Base-by-base conservation (phyloP, 1,284 basidiomycete species). In the Fomitopsis palustris region DNA sequence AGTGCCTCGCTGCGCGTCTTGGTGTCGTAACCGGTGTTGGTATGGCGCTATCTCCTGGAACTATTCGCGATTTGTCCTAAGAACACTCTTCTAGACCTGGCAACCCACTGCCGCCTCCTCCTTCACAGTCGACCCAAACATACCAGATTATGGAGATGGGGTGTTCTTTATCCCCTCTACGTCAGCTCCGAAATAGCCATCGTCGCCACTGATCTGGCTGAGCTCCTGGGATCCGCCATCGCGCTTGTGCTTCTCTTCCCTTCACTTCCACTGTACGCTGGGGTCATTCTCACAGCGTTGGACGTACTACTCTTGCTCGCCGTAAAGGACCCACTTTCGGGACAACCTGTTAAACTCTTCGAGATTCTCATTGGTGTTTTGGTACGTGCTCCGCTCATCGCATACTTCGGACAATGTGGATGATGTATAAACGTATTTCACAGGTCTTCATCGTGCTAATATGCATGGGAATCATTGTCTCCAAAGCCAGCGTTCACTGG, bases 201-300 rank as follows among this genome's bases (percentile, higher is more conserved):
- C 66, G 86, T 95, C 61, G 85, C 84, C 31, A 91, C 87, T n/a
- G 87, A 90, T 70, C 77, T 90, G 23, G 86, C 87, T 31, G 87
- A 90, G 70, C 80, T 97, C 7, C 78, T 96, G 4, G 94, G 94
- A 0, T 85, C 82, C n/a, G 90, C 89, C 2, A 91, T 93, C 58
- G 90, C 88, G 0, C 76, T 96, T 51, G 87, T 86, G 69, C 76
- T 96, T 74, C 79, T 96, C 39, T 93, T 96, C 68, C 94, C 95
- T 0, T 76, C 75, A 33, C 77, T 96, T 9, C 85, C 93, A 29
- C 77, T 95, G 5, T 95, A 86, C 81, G 90, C 85, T 1, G 90
- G 88, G 37, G 91, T 96, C 1, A 78, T 96, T 47, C 79, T 96
- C 61, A 97, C 95, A 2, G 88, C 88, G 0, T 79, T 82, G 35